Base-by-base conservation (phyloP, 768 basidiomycete species). In the Suillus tomentosus region DNA sequence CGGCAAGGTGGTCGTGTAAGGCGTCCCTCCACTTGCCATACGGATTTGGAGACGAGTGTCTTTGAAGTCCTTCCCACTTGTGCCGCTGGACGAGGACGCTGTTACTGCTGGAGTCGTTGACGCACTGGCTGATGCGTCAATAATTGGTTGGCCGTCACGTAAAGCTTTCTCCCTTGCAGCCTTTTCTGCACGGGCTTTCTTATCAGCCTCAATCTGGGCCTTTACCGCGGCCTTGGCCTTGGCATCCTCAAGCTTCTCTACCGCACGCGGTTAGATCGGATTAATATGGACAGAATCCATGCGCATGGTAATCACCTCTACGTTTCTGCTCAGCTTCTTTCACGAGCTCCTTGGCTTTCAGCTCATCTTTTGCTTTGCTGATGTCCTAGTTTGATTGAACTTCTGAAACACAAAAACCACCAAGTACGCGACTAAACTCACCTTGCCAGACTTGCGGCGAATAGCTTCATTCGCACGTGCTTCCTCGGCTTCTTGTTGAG, bases 131-230 rank as follows among this genome's bases (percentile, higher is more conserved):
- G 68, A 42, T 10, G 65, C 62, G 43, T 80, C 78, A 27, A 80
- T 69, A 22, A 80, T 71, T n/a, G 79, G 72, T 61, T 80, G 79
- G 1, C 96, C 96, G 42, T 96, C 94, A 39, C 96, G 85, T 8
- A 96, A 73, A 0, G 95, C 96, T 74, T 98, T 98, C 77, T 98
- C 96, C 55, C 88, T 81, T 0, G 95, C 95, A 2, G 88, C 82
- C 71, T 92, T 95, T 72, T 91, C 95, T 0, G 94, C 94, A 22
- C 96, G 87, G 10, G 86, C 89, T 60, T 86, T 85, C 79, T 95
- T 99, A 80, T 97, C 96, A 0, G 89, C 92, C 76, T 96, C 95
- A 68, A 98, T 97, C 74, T 97, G 95, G 1, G 91, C 93, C 73
- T 94, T 95, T 72, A 98, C 81, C 0, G 92, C 91, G 3, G 92